phyloP scores from a whole-genome alignment of 1,284 basidiomycete genomes.

The Naganishia sp. region DNA sequence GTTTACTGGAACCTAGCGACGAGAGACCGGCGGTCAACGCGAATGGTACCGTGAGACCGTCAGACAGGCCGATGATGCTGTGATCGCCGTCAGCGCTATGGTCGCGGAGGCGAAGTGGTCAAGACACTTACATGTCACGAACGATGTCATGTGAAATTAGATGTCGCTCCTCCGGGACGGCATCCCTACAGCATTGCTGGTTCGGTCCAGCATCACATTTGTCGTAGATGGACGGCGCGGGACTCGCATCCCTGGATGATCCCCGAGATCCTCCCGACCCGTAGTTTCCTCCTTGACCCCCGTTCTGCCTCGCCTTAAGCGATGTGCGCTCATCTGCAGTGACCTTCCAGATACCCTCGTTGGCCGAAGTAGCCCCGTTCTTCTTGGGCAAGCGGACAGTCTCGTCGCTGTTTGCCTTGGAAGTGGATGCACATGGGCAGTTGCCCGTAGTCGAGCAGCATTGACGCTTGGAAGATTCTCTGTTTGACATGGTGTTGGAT shows the following conservation, averaged over 20 bases:
- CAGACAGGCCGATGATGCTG: constrained; percentile 90
- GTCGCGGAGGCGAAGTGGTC: not conserved
- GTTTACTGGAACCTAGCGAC: constrained; percentile 78
- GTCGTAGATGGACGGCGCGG: constrained; percentile 16
- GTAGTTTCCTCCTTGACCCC: not conserved
- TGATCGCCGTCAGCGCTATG: constrained; percentile 9
- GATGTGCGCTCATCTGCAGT: constrained; percentile 13
- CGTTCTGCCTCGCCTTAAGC: constrained; percentile 6
- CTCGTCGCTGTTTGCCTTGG: constrained; percentile 7
- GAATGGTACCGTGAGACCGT: constrained; percentile 94
- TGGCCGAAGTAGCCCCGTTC: not conserved
- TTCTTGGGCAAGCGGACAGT: constrained; percentile 23
- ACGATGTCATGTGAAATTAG: constrained; percentile 55
- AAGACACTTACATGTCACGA: constrained; percentile 51
- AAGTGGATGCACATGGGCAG: constrained; percentile 26
- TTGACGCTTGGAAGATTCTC: constrained; percentile 12
- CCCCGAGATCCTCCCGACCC: constrained; percentile 10
- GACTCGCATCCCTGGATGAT: constrained; percentile 14
- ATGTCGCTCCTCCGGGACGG: constrained; percentile 55
- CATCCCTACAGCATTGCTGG: constrained; percentile 46
- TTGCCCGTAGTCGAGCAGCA: constrained; percentile 24
- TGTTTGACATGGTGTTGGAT: constrained; percentile 1
- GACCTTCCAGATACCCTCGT: constrained; percentile 19
- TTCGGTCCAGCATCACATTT: constrained; percentile 33
- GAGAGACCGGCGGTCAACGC: constrained; percentile 81